Evolutionary conservation across 345 rosid genomes (phyloP).

Genomic region (Hibiscus syriacus): DNA sequence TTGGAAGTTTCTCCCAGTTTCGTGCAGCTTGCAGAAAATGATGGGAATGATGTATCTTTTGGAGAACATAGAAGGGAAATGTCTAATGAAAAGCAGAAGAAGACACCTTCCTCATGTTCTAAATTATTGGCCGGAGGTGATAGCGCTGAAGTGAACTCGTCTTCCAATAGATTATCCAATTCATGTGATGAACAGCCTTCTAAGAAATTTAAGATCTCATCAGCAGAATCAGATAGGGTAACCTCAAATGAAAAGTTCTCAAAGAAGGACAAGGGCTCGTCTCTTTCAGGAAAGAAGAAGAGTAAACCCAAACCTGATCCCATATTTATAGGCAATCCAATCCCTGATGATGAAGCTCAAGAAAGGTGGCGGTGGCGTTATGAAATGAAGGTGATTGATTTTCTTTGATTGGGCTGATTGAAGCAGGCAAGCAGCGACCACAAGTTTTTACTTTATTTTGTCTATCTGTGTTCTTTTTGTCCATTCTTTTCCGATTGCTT

Average conservation of each 20-base stretch:
- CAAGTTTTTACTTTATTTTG: not conserved
- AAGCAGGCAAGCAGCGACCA: not conserved
- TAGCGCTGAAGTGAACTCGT: conserved; percentile 5
- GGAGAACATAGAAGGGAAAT: conserved; percentile 11
- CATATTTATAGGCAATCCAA: conserved; percentile 63
- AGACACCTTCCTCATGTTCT: conserved; percentile 4
- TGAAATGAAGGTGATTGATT: conserved; percentile 58
- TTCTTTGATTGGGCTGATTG: too few species aligned
- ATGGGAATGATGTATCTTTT: conserved; percentile 12
- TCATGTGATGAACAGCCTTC: conserved; percentile 22
- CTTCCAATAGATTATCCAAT: conserved; percentile 13
- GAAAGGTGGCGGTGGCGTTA: conserved; percentile 89
- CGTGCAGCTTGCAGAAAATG: conserved; percentile 18
- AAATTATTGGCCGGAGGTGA: not conserved
- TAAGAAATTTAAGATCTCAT: conserved; percentile 24
- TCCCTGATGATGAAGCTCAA: conserved; percentile 60
- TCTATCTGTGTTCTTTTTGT: not conserved
- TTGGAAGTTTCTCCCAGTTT: conserved; percentile 25
- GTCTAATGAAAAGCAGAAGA: conserved; percentile 13
- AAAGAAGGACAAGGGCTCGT: conserved; percentile 20
- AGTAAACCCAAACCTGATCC: conserved; percentile 7
- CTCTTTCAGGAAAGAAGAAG: conserved; percentile 14
- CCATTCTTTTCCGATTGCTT: not conserved
- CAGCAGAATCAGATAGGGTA: conserved; percentile 19
- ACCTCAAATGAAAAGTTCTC: conserved; percentile 19